Evolutionary conservation across 169 alveolate genomes (phyloP).

Genomic region (Cryptosporidium baileyi): DNA sequence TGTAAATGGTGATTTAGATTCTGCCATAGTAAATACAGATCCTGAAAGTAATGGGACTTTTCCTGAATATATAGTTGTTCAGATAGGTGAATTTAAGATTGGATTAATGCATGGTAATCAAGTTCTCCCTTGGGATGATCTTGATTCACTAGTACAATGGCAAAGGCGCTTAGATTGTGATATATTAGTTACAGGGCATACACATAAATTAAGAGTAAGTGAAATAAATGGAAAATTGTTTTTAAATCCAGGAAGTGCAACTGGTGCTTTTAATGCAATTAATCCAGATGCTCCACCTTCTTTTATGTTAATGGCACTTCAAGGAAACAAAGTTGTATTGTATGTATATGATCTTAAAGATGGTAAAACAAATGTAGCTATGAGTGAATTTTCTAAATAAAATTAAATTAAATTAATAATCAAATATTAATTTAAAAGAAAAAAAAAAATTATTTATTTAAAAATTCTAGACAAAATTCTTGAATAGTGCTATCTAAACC

Average conservation of each 20-base stretch:
- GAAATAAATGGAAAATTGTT: constrained; percentile 87
- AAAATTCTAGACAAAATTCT: constrained; percentile 17
- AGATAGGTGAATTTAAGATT: constrained; percentile 90
- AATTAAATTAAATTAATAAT: not conserved
- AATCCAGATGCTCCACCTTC: constrained; percentile 74
- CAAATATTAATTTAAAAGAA: not conserved
- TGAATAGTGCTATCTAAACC: constrained; percentile 13
- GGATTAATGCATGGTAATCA: constrained; percentile 94
- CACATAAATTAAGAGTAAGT: constrained; percentile 83
- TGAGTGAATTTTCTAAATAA: constrained; percentile 77
- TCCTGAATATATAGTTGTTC: constrained; percentile 88
- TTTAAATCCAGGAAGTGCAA: constrained; percentile 92
- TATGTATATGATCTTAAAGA: constrained; percentile 79
- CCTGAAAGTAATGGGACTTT: constrained; percentile 69
- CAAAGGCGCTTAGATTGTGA: constrained; percentile 89
- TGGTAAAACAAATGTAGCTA: constrained; percentile 80
- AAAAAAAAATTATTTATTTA: constrained; percentile 2
- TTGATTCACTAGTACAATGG: constrained; percentile 84
- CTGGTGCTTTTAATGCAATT: constrained; percentile 88
- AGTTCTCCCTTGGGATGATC: constrained; percentile 93
- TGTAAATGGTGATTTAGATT: constrained; percentile 91
- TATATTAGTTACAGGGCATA: constrained; percentile 88
- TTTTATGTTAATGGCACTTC: constrained; percentile 80
- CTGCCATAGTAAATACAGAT: constrained; percentile 69
- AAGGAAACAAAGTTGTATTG: constrained; percentile 78